Base-by-base conservation (phyloP, 345 rosid species). In the Cardamine occulta region DNA sequence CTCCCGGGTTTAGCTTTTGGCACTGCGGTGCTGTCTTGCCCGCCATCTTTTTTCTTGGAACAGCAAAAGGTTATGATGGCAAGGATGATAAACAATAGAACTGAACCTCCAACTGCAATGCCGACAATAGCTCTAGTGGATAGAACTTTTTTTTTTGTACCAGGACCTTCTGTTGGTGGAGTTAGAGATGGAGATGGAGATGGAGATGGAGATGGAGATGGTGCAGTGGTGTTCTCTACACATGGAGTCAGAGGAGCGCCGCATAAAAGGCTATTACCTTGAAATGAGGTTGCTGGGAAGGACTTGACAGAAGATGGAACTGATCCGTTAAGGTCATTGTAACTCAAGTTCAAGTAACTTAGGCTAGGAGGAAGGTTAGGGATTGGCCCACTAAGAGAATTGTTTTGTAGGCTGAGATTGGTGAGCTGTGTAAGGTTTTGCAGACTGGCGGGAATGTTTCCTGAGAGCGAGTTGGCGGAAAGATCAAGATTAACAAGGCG, bases 321-420 rank as follows among this genome's bases (percentile, higher is more conserved):
- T 13, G 96, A 86, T 52, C 99, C 99, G 28, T 74, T 86, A 15
- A 95, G 84, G 75, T 79, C 80, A 82, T 95, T 95, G 84, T 76
- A 72, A 81, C 99, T 92, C 77, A 95, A 58, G 72, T 95, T 90
- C 72, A 95, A 85, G 61, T 87, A 79, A 39, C 63, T 86, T 26
- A 95, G 85, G 69, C 77, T 79, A 53, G 89, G 73, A 45, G 77
- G 84, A 53, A 84, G 81, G 62, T 84, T 73, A 29, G 97, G 97
- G 69, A 92, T 86, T 5, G 72, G 47, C 54, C 97, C 97, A 2
- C 76, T 53, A 40, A 92, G 92, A 72, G 86, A 84, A 79, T 92
- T 95, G 79, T 85, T 84, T 78, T 90, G 87, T 21, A 95, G 86
- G 78, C 79, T 75, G 66, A 95, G 81, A 59, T 81, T 87, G 10